A percentile compares a stretch with the other conserved stretches of the same genome.
Evolutionary conservation across 2,329 filamentous ascomycete genomes (phyloP).

Genomic region (Macrophomina pseudophaseolina): DNA sequence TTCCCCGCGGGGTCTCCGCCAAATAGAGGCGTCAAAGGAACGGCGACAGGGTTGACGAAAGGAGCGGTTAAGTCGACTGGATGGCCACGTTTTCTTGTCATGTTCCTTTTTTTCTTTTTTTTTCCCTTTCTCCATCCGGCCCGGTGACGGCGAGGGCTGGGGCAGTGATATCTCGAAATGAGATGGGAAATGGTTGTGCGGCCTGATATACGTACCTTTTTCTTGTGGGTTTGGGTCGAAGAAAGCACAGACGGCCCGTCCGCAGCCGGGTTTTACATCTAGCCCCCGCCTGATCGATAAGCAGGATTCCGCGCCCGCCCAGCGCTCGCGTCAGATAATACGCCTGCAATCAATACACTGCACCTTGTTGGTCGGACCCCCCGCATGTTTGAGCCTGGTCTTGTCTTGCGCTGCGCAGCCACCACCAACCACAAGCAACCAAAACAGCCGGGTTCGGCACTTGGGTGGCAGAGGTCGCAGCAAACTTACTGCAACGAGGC

Average conservation of each 20-base stretch:
- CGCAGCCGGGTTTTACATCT: conserved; percentile 16
- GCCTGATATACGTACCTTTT: not conserved
- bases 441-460: not conserved
- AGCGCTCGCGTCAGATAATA: conserved; percentile 12
- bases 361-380: not conserved
- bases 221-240: not conserved
- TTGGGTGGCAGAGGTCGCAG: not conserved
- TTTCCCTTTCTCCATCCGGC: not conserved
- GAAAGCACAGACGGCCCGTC: not conserved
- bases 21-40: not conserved
- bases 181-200: not conserved
- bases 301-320: not conserved
- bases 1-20: conserved; percentile 25
- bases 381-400: not conserved
- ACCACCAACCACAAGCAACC: not conserved
- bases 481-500: conserved; percentile 10
- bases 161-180: not conserved
- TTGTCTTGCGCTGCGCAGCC: not conserved
- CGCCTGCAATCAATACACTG: not conserved
- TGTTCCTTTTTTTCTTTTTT: not conserved
- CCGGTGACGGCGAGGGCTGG: conserved; percentile 18
- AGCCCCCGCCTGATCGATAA: conserved; percentile 15
- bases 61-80: not conserved
- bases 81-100: not conserved
- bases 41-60: not conserved